Evolutionary conservation across 805 yeast genomes (phyloP).

Genomic region (Lipomyces oligophaga): DNA sequence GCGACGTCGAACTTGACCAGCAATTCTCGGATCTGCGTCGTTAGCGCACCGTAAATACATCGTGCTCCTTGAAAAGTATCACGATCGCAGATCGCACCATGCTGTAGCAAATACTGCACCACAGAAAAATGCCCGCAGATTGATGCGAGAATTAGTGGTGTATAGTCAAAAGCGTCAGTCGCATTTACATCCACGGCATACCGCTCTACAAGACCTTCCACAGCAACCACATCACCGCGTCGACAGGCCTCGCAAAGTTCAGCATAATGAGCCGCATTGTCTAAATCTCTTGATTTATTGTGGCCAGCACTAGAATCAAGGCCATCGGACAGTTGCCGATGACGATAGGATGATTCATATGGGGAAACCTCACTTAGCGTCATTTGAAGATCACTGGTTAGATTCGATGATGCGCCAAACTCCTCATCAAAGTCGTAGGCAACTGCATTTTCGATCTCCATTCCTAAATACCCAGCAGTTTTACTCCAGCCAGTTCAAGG

Average conservation of each 20-base stretch:
- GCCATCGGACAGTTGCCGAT: too few relatives aligned
- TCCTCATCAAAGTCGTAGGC: too few relatives aligned
- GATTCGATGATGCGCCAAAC: too few relatives aligned
- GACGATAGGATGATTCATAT: too few relatives aligned
- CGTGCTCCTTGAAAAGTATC: constrained; percentile 80
- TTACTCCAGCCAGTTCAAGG: too few relatives aligned
- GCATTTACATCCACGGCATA: constrained; percentile 53
- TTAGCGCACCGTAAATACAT: constrained; percentile 74
- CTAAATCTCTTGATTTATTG: too few relatives aligned
- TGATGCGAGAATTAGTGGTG: constrained; percentile 57
- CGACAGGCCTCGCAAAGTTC: constrained; percentile 66
- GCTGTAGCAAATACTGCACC: constrained; percentile 55
- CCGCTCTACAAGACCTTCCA: constrained; percentile 49
- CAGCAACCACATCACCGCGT: constrained; percentile 62
- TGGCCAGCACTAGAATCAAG: too few relatives aligned
- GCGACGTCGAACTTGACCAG: constrained; percentile 59
- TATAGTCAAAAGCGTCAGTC: constrained; percentile 68
- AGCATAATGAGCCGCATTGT: too few relatives aligned
- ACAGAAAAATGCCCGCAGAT: constrained; percentile 36
- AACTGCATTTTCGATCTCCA: too few relatives aligned
- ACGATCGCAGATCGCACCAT: constrained; percentile 75
- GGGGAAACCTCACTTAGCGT: too few relatives aligned
- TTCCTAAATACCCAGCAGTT: too few relatives aligned
- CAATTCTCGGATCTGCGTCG: constrained; percentile 57
- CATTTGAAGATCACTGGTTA: too few relatives aligned